These are phyloP conservation scores for Phenoliferia sp. DNA, from an alignment of 1,284 basidiomycete species.

Conservation along the genomic window DNA sequence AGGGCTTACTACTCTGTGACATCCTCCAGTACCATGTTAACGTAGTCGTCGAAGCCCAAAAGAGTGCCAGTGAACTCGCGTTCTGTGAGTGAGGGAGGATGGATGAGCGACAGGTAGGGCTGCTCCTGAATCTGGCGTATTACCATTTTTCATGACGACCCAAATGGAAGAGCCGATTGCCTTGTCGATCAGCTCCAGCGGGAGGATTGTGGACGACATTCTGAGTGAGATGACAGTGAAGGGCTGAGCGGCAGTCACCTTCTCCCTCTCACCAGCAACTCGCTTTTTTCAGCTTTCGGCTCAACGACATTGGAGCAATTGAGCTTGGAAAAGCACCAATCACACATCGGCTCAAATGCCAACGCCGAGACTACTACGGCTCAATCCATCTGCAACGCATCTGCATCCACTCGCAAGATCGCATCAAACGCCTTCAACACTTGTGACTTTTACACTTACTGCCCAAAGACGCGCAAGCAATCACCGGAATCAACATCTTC, in stretches of 20 bases:
- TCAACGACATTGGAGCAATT: too few relatives aligned
- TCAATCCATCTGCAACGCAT: too few relatives aligned
- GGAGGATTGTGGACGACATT: conserved; percentile 65
- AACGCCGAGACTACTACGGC: too few relatives aligned
- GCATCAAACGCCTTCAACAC: not conserved
- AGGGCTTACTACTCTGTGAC: conserved; percentile 81
- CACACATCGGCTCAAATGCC: too few relatives aligned
- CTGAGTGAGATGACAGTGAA: not conserved
- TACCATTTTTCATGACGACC: conserved; percentile 85
- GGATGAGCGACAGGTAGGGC: not conserved
- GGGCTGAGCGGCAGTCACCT: not conserved
- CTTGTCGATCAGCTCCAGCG: conserved; percentile 76
- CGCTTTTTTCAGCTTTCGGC: too few relatives aligned
- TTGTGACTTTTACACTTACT: not conserved
- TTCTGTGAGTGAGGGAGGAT: conserved; percentile 49
- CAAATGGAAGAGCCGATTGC: conserved; percentile 90
- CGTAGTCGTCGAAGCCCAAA: conserved; percentile 96
- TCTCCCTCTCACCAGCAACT: not conserved
- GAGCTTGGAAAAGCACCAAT: too few relatives aligned
- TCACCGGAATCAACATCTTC: too few relatives aligned
- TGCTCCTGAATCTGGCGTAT: not conserved
- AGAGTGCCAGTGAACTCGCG: conserved; percentile 94
- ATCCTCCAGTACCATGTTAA: conserved; percentile 98
- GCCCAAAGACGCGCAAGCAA: too few relatives aligned
- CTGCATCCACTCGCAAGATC: not conserved